Evolutionary conservation across 2,329 filamentous ascomycete genomes (phyloP), one percentile per base, ranked within the genome.

Genomic region (Penicillium sp.): DNA sequence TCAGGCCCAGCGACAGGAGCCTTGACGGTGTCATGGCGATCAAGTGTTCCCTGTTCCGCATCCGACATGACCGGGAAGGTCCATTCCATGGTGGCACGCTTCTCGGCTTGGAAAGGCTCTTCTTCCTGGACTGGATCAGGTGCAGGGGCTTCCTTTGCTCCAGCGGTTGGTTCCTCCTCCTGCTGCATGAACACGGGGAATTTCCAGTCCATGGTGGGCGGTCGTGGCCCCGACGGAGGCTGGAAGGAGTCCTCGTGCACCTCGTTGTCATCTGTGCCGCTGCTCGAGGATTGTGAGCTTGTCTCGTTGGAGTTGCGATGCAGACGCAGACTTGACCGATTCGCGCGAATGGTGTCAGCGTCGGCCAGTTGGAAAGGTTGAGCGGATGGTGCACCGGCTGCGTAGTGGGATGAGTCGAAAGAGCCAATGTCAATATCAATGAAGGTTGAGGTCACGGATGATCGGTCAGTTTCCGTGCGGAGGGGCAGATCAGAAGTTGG

Each of bases 391-490:
- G 75, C 69, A 16, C 65, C 70, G 13, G 75, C 76, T 27, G 72
- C 74, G 56, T 81, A 73, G 37, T 72, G 69, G 1, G 66, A 59
- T 7, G 69, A 68, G 44, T 74, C 70, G 44, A 72, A 74, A 7
- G 69, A 68, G 11, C 70, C 78, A 25, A 83, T 68, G 52, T 83
- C 78, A 40, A 81, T 79, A 70, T 78, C 70, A 27, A 73, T 70
- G 23, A 71, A 70, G 0, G 70, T 72, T 3, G 70, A 73, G 3
- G 67, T 69, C 28, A 73, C 70, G 0, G 71, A 73, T 4, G 68
- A 73, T 10, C 69, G 64, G 45, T 71, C 68, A 11, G 67, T 69
- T n/a, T 67, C 65, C 1, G 62, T 65, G 39, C 71, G 64, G 14
- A 73, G 68, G 6, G 78, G 76, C 4, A 82, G 65, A 54, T 81